These are phyloP conservation scores for Eucommia ulmoides DNA, from an alignment of 257 asterid genomes.

Conservation along the genomic window DNA sequence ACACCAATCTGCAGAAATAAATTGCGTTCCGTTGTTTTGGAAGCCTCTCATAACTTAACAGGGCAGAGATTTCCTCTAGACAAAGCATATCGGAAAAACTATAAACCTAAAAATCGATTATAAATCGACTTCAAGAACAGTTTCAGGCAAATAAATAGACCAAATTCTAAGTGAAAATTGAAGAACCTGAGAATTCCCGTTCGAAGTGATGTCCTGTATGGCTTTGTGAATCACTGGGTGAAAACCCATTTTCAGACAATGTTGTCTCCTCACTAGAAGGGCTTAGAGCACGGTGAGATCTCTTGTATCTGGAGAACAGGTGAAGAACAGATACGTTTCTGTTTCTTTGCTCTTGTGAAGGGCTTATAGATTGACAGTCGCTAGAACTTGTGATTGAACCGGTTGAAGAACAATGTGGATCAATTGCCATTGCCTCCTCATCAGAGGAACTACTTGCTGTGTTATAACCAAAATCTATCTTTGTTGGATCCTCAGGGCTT, in stretches of 20 bases:
- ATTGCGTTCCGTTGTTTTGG: too few species aligned
- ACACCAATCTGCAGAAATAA: too few species aligned
- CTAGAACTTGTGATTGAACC: conserved; percentile 17
- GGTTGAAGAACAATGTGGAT: conserved; percentile 20
- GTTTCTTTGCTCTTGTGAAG: conserved; percentile 12
- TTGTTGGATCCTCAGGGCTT: conserved; percentile 15
- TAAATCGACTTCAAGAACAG: too few species aligned
- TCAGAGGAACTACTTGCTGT: conserved; percentile 16
- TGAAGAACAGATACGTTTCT: conserved; percentile 38
- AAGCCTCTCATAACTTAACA: too few species aligned
- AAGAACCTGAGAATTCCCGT: too few species aligned
- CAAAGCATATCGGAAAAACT: too few species aligned
- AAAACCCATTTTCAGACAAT: conserved; percentile 15
- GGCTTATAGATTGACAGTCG: conserved; percentile 16
- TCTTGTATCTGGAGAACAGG: conserved; percentile 47
- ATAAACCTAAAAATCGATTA: too few species aligned
- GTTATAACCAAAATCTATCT: conserved; percentile 10
- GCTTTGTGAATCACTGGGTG: conserved; percentile 8
- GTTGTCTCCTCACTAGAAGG: conserved; percentile 14
- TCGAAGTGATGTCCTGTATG: conserved; percentile 4
- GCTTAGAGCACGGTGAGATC: conserved; percentile 13
- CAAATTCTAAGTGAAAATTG: too few species aligned
- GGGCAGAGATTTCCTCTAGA: too few species aligned
- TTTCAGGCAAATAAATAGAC: too few species aligned
- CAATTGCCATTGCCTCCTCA: conserved; percentile 14